Evolutionary conservation across 2,329 filamentous ascomycete species (phyloP).

Genomic region (Cytospora piceicola): DNA sequence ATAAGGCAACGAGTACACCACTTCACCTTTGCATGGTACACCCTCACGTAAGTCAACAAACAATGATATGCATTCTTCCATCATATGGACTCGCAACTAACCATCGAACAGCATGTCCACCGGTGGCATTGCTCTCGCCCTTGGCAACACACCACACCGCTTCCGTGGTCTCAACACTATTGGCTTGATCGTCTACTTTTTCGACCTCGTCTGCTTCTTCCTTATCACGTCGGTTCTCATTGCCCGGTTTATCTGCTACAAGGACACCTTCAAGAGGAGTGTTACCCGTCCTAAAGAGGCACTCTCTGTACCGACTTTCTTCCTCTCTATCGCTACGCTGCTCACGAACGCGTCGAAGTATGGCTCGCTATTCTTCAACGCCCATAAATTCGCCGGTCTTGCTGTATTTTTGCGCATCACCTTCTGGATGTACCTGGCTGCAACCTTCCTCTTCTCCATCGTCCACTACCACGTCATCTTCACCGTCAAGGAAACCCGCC

Average conservation of each 20-base stretch:
- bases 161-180: slow-evolving; percentile 55
- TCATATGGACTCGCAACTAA: background rate
- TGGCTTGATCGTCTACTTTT: slow-evolving; percentile 54
- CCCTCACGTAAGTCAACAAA: slow-evolving; percentile 35
- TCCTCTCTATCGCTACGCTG: slow-evolving; percentile 63
- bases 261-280: slow-evolving; percentile 48
- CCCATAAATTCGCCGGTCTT: slow-evolving; percentile 52
- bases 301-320: slow-evolving; percentile 65
- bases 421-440: slow-evolving; percentile 65
- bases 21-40: slow-evolving; percentile 43
- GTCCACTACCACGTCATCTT: slow-evolving; percentile 63
- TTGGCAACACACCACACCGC: slow-evolving; percentile 38
- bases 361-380: slow-evolving; percentile 47
- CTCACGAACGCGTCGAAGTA: slow-evolving; percentile 56
- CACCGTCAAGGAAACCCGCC: slow-evolving; percentile 48
- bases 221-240: slow-evolving; percentile 36
- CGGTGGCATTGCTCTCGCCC: slow-evolving; percentile 37
- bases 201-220: slow-evolving; percentile 54
- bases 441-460: slow-evolving; percentile 57
- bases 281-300: slow-evolving; percentile 55
- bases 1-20: slow-evolving; percentile 38
- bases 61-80: background rate
- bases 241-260: slow-evolving; percentile 50
- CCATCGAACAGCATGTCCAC: slow-evolving; percentile 36
- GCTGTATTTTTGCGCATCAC: slow-evolving; percentile 54